phyloP scores from a whole-genome alignment of 306 rosid species.

The Luffa acutangula region DNA sequence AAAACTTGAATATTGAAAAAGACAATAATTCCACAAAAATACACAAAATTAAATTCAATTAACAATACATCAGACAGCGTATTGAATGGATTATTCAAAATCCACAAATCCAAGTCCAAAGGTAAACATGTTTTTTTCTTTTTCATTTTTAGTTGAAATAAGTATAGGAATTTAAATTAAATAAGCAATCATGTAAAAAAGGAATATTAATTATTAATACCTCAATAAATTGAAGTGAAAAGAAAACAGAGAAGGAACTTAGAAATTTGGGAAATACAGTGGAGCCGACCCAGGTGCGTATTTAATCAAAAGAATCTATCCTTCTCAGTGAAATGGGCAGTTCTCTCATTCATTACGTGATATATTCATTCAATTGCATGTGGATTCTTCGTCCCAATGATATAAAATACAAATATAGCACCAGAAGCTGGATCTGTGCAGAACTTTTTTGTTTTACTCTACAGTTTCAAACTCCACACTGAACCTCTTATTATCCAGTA shows the following conservation, averaged over 20 bases:
- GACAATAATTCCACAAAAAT: too few species aligned
- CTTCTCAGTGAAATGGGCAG: neutral
- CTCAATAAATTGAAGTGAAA: neutral
- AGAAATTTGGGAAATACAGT: neutral
- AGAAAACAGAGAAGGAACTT: neutral
- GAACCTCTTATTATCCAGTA: neutral
- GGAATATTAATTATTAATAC: too few species aligned
- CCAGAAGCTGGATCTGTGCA: neutral
- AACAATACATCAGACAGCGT: too few species aligned
- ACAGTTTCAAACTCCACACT: neutral
- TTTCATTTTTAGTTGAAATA: too few species aligned
- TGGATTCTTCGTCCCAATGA: neutral
- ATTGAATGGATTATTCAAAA: too few species aligned
- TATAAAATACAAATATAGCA: neutral
- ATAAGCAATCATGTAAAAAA: too few species aligned
- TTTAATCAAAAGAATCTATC: neutral
- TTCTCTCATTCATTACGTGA: neutral
- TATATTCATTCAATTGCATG: neutral
- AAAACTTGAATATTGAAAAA: too few species aligned
- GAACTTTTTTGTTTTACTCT: neutral
- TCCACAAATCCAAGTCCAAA: too few species aligned
- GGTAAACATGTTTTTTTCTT: too few species aligned
- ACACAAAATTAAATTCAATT: too few species aligned
- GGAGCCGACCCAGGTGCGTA: neutral
- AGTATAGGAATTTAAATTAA: too few species aligned